Base-by-base conservation (phyloP, 2,329 filamentous ascomycete genomes). In the Coccinonectria pachysandricola region DNA sequence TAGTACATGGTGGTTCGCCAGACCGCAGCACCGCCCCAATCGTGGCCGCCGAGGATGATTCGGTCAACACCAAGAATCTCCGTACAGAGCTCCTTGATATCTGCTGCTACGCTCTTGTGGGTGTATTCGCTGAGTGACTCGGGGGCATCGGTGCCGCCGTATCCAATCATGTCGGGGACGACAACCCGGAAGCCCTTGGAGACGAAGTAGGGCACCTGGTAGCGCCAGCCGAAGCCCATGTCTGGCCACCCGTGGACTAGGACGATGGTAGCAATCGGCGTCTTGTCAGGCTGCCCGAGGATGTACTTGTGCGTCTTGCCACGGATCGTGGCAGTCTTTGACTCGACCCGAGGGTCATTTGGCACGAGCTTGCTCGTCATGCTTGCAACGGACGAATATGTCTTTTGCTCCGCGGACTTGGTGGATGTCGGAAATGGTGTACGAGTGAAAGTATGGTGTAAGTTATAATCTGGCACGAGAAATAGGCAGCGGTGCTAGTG, bases 1-100 rank as follows among this genome's bases (percentile, higher is more conserved):
- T 86, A 65, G 68, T 75, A 84, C 36, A 80, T 68, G 9, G 78
- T 75, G 31, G 80, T 59, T 28, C 85, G 74, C 65, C 83, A 92
- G 28, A 79, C 77, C 15, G 87, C 63, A 3, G 68, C 65, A 43
- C 83, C 86, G 52, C 88, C 88, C 83, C 88, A 95, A 57, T 96
- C 88, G 58, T 95, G 88, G 6, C 86, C 88, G 24, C 86, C 85
- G 9, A 95, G 68, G 30, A 95, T 77, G 46, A 94, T 79, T 30
- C 58, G 58, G 7, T 49, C 49, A 53, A 61, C 27, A 27, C 62
- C 55, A 15, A 59, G 56, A 28, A 63, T 57, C 36, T 77, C 66
- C 32, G 59, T 60, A 6, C 79, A 74, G 13, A 96, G 65, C 35
- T 74, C 75, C 12, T 74, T 77, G 39, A 96, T 68, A 47, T 94